A percentile compares a stretch with the other conserved stretches of the same genome.
Evolutionary conservation across 73 alveolate species (phyloP).

Genomic region (Paramecium primaurelia): DNA sequence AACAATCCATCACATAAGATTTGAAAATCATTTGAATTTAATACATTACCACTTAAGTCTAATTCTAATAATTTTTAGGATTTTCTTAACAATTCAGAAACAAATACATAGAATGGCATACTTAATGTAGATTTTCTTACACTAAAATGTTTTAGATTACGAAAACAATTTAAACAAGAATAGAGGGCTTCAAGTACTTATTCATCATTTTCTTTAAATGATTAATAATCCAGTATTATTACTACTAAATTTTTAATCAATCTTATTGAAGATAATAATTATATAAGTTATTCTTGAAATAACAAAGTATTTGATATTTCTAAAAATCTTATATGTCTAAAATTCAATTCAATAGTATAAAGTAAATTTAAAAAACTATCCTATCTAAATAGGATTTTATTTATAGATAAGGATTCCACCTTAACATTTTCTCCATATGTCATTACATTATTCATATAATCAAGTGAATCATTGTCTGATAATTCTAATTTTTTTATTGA

Average conservation of each 20-base stretch:
- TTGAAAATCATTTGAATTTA: background rate
- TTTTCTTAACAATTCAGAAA: background rate
- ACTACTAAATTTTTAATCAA: background rate
- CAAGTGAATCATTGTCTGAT: background rate
- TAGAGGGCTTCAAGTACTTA: background rate
- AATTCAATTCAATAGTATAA: background rate
- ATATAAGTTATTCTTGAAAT: background rate
- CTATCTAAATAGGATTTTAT: background rate
- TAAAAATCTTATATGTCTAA: background rate
- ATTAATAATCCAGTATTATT: background rate
- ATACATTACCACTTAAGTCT: constrained; percentile 3
- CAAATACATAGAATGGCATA: background rate
- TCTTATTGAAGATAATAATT: background rate
- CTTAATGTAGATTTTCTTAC: background rate
- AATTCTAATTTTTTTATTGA: background rate
- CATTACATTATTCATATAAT: background rate
- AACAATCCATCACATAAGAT: background rate
- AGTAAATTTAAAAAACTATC: background rate
- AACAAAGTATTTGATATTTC: constrained; percentile 21
- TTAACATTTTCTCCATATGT: background rate
- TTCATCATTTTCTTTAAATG: background rate
- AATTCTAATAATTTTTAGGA: background rate
- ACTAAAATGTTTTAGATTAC: background rate
- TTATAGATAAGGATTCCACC: constrained; percentile 4
- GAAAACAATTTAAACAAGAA: background rate